Conservation (phyloP, 192 early-diverging fungal genomes). For the Mortierella hygrophila region DNA sequence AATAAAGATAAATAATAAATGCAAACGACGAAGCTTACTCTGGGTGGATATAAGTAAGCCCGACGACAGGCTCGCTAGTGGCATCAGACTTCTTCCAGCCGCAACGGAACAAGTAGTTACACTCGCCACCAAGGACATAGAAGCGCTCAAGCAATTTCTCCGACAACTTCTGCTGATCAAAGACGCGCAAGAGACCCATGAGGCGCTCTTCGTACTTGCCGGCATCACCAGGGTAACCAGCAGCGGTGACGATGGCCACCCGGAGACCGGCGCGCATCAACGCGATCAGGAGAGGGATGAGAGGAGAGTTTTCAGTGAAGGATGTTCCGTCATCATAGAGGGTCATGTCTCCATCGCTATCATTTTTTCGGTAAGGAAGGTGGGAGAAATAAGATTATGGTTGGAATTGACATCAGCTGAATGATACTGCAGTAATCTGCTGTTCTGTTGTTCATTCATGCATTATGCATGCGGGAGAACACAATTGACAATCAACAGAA, state of each 20-base stretch:
- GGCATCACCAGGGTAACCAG: conserved; percentile 84
- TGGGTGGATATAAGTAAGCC: conserved; percentile 77
- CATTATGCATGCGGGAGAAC: not conserved
- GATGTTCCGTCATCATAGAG: conserved; percentile 91
- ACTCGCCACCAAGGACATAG: conserved; percentile 91
- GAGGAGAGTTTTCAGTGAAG: conserved; percentile 76
- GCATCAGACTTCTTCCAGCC: conserved; percentile 53
- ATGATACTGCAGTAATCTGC: not conserved
- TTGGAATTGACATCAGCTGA: conserved; percentile 1
- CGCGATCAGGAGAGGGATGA: conserved; percentile 75
- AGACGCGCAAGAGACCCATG: conserved; percentile 78
- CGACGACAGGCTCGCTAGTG: conserved; percentile 44
- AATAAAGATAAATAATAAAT: not conserved
- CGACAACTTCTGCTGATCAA: conserved; percentile 63
- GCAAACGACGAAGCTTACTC: conserved; percentile 47
- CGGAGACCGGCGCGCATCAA: conserved; percentile 74
- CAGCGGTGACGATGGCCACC: conserved; percentile 93
- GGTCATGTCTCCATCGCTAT: conserved; percentile 93
- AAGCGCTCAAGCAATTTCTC: conserved; percentile 69
- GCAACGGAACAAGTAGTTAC: conserved; percentile 91
- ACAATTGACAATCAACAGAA: no score
- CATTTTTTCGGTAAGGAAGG: not conserved
- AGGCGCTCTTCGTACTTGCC: conserved; percentile 82
- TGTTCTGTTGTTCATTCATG: not conserved
- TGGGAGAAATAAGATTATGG: not conserved